Evolutionary conservation across 371 early-diverging fungal species (phyloP).

Genomic region (Lichtheimia hyalospora): DNA sequence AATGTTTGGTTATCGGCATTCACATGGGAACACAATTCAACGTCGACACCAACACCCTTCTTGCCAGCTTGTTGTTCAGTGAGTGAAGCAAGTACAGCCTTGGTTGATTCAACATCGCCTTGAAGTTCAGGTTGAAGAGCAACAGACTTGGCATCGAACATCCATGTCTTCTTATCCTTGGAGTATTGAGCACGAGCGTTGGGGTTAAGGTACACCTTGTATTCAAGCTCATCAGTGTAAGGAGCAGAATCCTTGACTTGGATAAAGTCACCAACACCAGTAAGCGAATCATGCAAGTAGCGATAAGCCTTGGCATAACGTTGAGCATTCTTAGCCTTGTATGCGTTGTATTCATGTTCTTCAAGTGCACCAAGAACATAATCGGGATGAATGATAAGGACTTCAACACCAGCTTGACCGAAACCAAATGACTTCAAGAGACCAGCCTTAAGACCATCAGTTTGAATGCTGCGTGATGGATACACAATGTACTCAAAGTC

Average conservation of each 20-base stretch:
- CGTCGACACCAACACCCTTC: conserved; percentile 90
- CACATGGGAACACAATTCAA: conserved; percentile 83
- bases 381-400: conserved; percentile 90
- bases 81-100: conserved; percentile 57
- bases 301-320: conserved; percentile 89
- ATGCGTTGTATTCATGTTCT: conserved; percentile 70
- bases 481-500: conserved; percentile 85
- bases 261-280: conserved; percentile 83
- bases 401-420: conserved; percentile 96
- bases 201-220: conserved; percentile 90
- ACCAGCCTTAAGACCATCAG: conserved; percentile 93
- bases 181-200: conserved; percentile 85
- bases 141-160: conserved; percentile 62
- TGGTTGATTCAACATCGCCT: conserved; percentile 62
- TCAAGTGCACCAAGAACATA: conserved; percentile 84
- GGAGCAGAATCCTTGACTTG: conserved; percentile 89
- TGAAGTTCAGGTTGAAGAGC: conserved; percentile 29
- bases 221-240: conserved; percentile 86
- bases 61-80: conserved; percentile 59
- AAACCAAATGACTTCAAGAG: conserved; percentile 95
- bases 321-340: conserved; percentile 67
- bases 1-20: conserved; percentile 84
- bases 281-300: conserved; percentile 91
- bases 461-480: conserved; percentile 87
- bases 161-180: conserved; percentile 72